These are phyloP conservation scores for Thermothielavioides terrestris DNA, from an alignment of 495 filamentous ascomycete genomes.

Conservation along the genomic window DNA sequence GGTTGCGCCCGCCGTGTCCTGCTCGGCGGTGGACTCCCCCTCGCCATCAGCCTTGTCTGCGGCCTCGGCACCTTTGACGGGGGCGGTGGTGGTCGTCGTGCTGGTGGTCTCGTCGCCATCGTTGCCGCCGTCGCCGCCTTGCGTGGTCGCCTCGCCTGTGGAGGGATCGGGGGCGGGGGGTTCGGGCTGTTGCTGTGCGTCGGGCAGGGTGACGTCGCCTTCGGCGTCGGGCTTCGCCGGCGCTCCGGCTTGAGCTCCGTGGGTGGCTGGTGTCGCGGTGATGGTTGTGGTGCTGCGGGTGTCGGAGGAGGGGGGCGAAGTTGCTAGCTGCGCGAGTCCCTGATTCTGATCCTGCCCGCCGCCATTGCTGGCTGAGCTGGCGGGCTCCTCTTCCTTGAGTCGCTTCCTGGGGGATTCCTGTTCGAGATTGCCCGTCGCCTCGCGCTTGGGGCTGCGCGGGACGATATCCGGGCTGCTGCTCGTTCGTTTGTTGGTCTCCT, in stretches of 20 bases:
- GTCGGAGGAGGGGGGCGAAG: neutral
- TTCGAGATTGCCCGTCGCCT: slow-evolving; percentile 37
- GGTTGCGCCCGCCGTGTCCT: too few species aligned
- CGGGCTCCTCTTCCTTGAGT: slow-evolving; percentile 26
- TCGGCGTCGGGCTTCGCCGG: neutral
- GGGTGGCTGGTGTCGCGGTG: neutral
- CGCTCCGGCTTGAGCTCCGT: neutral
- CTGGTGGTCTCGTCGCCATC: too few species aligned
- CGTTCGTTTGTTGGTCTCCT: neutral
- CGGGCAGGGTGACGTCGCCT: neutral
- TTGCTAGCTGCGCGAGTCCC: too few species aligned
- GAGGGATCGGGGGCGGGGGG: neutral
- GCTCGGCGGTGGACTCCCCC: too few species aligned
- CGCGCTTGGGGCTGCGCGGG: slow-evolving; percentile 32
- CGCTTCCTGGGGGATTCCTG: slow-evolving; percentile 27
- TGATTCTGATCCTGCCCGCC: neutral
- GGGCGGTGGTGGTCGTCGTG: too few species aligned
- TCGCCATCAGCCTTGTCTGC: too few species aligned
- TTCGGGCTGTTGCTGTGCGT: neutral
- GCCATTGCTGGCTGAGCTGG: neutral
- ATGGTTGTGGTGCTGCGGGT: too few species aligned
- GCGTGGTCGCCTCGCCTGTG: neutral
- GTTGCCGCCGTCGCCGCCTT: neutral
- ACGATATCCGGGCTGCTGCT: neutral
- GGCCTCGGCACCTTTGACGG: too few species aligned